Evolutionary conservation across 345 rosid species (phyloP).

Genomic region (Odontarrhena argentea): DNA sequence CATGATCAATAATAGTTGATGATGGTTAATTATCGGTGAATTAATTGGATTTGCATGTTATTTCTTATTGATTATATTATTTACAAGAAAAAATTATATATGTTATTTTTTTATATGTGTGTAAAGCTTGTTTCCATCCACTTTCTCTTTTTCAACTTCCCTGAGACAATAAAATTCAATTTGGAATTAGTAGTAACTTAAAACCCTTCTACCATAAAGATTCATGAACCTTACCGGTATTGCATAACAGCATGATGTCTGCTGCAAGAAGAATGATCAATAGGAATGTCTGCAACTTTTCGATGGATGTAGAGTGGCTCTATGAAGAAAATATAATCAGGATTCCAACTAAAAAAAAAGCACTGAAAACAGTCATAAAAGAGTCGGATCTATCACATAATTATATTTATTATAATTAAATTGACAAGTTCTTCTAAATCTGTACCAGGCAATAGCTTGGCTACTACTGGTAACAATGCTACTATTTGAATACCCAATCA

Average conservation of each 20-base stretch:
- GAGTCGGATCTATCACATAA: not conserved
- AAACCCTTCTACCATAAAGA: constrained; percentile 1
- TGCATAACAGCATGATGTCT: constrained; percentile 97
- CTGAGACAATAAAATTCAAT: constrained; percentile 47
- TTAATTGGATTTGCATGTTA: too few relatives aligned
- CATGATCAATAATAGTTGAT: too few relatives aligned
- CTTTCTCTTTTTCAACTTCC: constrained; percentile 71
- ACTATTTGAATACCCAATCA: constrained; percentile 17
- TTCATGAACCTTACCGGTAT: constrained; percentile 59
- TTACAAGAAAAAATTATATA: too few relatives aligned
- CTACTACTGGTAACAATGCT: not conserved
- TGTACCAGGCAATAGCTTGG: constrained; percentile 17
- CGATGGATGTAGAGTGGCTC: constrained; percentile 96
- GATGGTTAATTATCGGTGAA: too few relatives aligned
- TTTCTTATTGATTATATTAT: too few relatives aligned
- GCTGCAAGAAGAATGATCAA: constrained; percentile 99
- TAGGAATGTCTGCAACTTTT: constrained; percentile 88
- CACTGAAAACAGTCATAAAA: constrained; percentile 8
- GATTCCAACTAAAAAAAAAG: constrained; percentile 11
- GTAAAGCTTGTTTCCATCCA: constrained; percentile 55
- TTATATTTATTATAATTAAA: not conserved
- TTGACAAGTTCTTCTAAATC: constrained; percentile 2
- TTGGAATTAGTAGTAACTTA: constrained; percentile 20
- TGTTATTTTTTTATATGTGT: too few relatives aligned
- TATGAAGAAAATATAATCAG: constrained; percentile 30